These are phyloP conservation scores for Sugiyamaella paludigena DNA, from an alignment of 1,139 yeast species.

Conservation along the genomic window DNA sequence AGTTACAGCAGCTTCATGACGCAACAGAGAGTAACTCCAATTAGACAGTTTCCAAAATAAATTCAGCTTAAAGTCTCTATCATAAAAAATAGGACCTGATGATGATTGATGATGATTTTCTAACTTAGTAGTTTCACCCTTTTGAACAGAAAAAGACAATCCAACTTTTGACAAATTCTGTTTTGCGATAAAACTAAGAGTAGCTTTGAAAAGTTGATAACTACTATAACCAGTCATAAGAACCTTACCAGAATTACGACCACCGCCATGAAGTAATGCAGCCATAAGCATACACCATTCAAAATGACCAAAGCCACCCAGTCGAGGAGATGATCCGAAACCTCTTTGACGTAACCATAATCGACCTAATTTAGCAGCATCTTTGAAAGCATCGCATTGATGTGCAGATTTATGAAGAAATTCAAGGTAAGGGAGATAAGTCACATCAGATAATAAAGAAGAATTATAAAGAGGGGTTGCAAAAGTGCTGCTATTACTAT, in stretches of 20 bases:
- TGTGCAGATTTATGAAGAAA: constrained; percentile 73
- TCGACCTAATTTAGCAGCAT: constrained; percentile 83
- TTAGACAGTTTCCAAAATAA: constrained; percentile 78
- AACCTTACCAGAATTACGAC: constrained; percentile 45
- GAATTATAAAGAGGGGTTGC: constrained; percentile 88
- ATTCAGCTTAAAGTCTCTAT: constrained; percentile 70
- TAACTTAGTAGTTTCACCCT: constrained; percentile 18
- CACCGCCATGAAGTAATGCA: constrained; percentile 82
- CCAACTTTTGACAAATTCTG: constrained; percentile 50
- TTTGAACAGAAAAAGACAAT: constrained; percentile 15
- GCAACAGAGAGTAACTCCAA: constrained; percentile 61
- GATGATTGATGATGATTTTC: constrained; percentile 5
- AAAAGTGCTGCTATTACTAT: constrained; percentile 43
- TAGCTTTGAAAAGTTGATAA: constrained; percentile 88
- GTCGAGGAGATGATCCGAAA: constrained; percentile 50
- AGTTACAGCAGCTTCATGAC: constrained; percentile 67
- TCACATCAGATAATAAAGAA: constrained; percentile 65
- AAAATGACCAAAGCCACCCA: constrained; percentile 88
- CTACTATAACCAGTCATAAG: constrained; percentile 85
- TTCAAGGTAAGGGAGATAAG: constrained; percentile 68
- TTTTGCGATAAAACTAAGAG: constrained; percentile 74
- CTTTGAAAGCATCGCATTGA: constrained; percentile 77
- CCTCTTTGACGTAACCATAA: constrained; percentile 91
- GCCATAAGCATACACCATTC: constrained; percentile 84
- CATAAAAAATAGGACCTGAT: constrained; percentile 51